A percentile compares a stretch with the other conserved stretches of the same genome.
Evolutionary conservation across 345 rosid genomes (phyloP).

Genomic region (Cardamine chenopodiifolia): DNA sequence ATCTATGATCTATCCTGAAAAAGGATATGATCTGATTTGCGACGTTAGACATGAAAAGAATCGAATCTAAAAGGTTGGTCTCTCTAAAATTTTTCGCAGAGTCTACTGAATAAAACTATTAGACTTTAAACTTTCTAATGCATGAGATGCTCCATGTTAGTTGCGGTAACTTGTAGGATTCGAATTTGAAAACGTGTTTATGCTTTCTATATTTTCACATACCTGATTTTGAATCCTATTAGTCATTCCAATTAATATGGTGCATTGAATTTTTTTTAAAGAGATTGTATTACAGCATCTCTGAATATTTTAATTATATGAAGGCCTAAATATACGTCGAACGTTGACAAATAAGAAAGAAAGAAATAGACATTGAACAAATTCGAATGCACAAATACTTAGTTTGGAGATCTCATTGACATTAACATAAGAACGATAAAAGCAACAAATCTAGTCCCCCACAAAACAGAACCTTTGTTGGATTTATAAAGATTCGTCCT

Average conservation of each 20-base stretch:
- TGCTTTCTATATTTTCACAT: not conserved
- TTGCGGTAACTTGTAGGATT: not conserved
- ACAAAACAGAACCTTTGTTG: constrained; percentile 21
- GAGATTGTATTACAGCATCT: not conserved
- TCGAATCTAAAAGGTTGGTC: not conserved
- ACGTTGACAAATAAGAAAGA: not conserved
- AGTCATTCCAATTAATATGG: not conserved
- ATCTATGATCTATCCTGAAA: not conserved
- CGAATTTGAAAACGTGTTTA: not conserved
- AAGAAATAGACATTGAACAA: not conserved
- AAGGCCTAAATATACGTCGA: not conserved
- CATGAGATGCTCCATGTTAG: not conserved
- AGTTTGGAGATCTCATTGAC: constrained; percentile 12
- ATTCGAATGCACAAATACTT: not conserved
- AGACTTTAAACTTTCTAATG: not conserved
- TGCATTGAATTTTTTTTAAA: not conserved
- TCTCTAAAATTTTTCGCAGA: not conserved
- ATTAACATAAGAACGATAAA: constrained; percentile 11
- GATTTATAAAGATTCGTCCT: constrained; percentile 15
- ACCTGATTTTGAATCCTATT: not conserved
- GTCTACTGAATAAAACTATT: too few species aligned
- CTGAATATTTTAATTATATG: not conserved
- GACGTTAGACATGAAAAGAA: not conserved
- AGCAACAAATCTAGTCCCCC: constrained; percentile 32
- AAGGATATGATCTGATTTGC: not conserved